Conservation (phyloP, 805 yeast genomes). For the Ascoidea tarda region DNA sequence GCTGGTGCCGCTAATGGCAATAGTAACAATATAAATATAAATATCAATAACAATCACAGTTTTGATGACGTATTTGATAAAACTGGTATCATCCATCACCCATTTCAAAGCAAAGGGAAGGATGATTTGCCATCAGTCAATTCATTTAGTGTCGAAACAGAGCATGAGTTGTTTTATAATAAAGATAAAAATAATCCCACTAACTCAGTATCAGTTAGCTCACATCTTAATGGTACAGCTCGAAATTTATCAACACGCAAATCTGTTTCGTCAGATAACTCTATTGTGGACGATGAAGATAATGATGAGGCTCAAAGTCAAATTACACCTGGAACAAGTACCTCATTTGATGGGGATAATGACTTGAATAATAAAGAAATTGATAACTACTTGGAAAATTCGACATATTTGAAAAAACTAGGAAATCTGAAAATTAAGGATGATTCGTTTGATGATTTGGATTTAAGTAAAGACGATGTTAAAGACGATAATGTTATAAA, state of each 20-base stretch:
- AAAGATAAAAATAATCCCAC: neutral
- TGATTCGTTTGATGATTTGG: neutral
- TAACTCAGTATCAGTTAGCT: too few relatives aligned
- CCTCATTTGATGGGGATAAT: neutral
- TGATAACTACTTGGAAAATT: too few relatives aligned
- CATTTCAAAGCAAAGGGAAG: neutral
- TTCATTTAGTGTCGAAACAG: neutral
- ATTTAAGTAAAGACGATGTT: neutral
- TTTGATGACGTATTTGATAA: neutral
- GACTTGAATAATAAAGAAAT: neutral
- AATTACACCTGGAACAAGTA: neutral
- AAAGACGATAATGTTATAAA: neutral
- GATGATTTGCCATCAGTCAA: neutral
- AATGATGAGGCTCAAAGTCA: neutral
- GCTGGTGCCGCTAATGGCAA: neutral
- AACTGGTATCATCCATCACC: neutral
- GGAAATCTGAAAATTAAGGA: neutral
- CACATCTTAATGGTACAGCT: too few relatives aligned
- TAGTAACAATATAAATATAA: neutral
- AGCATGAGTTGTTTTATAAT: neutral
- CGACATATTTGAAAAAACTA: neutral
- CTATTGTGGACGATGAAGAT: neutral
- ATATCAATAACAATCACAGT: neutral
- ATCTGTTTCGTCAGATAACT: neutral
- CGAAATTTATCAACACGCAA: neutral